These are phyloP conservation scores for Diplocarpon mali DNA, from an alignment of 2,329 filamentous ascomycete genomes.

Conservation along the genomic window DNA sequence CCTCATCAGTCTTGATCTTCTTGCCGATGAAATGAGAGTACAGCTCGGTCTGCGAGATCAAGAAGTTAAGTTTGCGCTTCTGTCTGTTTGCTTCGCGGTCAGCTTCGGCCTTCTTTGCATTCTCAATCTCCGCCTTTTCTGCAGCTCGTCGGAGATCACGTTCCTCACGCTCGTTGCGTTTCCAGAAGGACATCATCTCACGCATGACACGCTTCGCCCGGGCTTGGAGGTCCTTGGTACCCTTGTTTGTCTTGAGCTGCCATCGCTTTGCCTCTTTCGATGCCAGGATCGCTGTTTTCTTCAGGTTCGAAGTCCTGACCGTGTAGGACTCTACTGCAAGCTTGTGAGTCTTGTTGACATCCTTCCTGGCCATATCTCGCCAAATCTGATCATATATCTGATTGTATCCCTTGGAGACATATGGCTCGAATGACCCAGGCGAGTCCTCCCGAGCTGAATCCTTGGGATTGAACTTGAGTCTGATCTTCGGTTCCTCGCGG, in stretches of 20 bases:
- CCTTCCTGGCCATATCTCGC: slow-evolving; percentile 87
- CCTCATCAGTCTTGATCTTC: slow-evolving; percentile 96
- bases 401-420: slow-evolving; percentile 85
- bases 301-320: slow-evolving; percentile 87
- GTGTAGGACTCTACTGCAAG: slow-evolving; percentile 76
- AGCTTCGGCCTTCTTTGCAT: slow-evolving; percentile 91
- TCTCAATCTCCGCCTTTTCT: slow-evolving; percentile 91
- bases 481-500: slow-evolving; percentile 37
- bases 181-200: slow-evolving; percentile 99
- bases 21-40: slow-evolving; percentile 99
- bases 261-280: slow-evolving; percentile 96
- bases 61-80: slow-evolving; percentile 97
- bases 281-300: slow-evolving; percentile 92
- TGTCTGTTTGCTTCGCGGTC: slow-evolving; percentile 95
- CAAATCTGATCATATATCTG: slow-evolving; percentile 97
- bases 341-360: slow-evolving; percentile 85
- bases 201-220: slow-evolving; percentile 96
- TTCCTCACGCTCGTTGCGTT: slow-evolving; percentile 95
- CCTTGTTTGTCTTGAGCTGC: slow-evolving; percentile 97
- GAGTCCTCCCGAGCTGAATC: slow-evolving; percentile 33
- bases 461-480: slow-evolving; percentile 44
- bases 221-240: slow-evolving; percentile 93
- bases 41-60: slow-evolving; percentile 96
- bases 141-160: slow-evolving; percentile 88
- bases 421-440: slow-evolving; percentile 32